Conservation (phyloP, 2,329 filamentous ascomycete genomes). For the Colletotrichum musae region DNA sequence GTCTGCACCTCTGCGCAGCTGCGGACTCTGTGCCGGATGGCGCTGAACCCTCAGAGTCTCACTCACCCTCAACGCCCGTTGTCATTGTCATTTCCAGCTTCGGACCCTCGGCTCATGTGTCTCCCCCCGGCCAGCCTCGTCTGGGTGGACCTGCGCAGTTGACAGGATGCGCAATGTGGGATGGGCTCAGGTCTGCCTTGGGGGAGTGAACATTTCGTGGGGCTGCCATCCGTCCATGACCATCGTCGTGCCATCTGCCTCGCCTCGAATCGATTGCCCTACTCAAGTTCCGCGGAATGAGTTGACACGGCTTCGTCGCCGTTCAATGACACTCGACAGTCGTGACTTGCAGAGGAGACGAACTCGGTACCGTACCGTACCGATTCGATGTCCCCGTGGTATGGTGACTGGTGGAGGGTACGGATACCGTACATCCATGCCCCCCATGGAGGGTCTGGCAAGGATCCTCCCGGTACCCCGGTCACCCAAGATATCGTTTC, state of each 20-base stretch:
- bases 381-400: slow-evolving; percentile 13
- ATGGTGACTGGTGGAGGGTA: slow-evolving; percentile 8
- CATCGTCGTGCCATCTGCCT: not conserved
- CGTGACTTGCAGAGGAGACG: slow-evolving; percentile 7
- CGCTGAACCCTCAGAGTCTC: slow-evolving; percentile 35
- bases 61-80: slow-evolving; percentile 13
- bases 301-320: not conserved
- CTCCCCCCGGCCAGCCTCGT: slow-evolving; percentile 23
- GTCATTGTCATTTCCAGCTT: slow-evolving; percentile 13
- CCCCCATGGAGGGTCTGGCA: slow-evolving; percentile 32
- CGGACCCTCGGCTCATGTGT: slow-evolving; percentile 15
- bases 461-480: slow-evolving; percentile 35
- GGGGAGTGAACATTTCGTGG: not conserved
- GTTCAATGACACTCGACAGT: not conserved
- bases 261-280: not conserved
- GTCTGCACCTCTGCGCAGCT: slow-evolving; percentile 16
- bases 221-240: no score
- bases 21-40: slow-evolving; percentile 2
- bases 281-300: not conserved
- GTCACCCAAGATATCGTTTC: slow-evolving; percentile 31
- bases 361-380: slow-evolving; percentile 19
- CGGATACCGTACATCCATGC: slow-evolving; percentile 11
- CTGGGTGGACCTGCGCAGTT: slow-evolving; percentile 1
- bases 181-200: slow-evolving; percentile 5
- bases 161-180: not conserved